phyloP scores from a whole-genome alignment of 129 eudicot species.

The Centaurea solstitialis region DNA sequence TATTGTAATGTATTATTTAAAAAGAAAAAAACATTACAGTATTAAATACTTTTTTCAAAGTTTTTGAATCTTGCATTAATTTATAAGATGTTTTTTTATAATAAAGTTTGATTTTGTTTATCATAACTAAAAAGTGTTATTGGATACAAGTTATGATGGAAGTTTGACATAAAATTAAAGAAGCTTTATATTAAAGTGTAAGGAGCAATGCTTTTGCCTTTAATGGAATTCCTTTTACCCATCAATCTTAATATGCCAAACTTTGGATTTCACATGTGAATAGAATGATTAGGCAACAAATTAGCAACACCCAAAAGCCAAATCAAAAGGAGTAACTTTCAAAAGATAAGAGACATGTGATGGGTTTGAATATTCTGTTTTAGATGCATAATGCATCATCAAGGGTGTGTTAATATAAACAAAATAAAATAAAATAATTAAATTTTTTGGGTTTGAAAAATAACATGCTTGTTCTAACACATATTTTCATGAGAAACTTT shows the following conservation, averaged over 20 bases:
- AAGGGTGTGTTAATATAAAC: neutral
- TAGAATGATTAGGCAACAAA: conserved; percentile 22
- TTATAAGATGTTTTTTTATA: neutral
- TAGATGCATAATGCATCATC: neutral
- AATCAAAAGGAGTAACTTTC: conserved; percentile 12
- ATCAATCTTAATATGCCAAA: conserved; percentile 9
- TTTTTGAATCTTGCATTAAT: neutral
- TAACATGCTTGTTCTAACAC: neutral
- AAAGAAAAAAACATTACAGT: neutral
- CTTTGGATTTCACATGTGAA: neutral
- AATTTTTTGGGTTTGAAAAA: neutral
- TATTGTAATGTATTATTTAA: neutral
- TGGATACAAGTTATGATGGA: conserved; percentile 24
- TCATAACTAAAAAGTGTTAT: neutral
- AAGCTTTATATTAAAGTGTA: conserved; percentile 36
- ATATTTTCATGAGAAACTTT: neutral
- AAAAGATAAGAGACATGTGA: neutral
- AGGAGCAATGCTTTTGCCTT: conserved; percentile 31
- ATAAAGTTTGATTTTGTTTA: conserved; percentile 20
- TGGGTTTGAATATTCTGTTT: neutral
- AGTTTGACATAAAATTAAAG: conserved; percentile 35
- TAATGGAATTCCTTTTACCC: conserved; percentile 27
- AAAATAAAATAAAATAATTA: neutral
- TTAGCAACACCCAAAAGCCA: conserved; percentile 32
- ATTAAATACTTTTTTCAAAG: neutral